Base-by-base conservation (phyloP, 1,284 basidiomycete species). In the Cystodermella granulosa region DNA sequence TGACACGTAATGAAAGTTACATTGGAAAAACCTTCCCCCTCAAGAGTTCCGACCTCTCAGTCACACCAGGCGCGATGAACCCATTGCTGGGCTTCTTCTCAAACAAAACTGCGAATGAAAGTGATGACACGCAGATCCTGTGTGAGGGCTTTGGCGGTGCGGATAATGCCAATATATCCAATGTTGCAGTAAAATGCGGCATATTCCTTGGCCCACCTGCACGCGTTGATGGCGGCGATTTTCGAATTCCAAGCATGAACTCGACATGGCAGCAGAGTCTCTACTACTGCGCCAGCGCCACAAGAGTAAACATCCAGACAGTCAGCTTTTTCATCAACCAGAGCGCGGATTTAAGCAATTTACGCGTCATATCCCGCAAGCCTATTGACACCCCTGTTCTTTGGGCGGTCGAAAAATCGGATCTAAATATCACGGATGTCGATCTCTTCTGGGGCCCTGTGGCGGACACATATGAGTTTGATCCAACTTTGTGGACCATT, bases 201-300 rank as follows among this genome's bases (percentile, higher is more conserved):
- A 17, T 55, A 26, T 50, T 55, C 37, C 31, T 55, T 4, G 50
- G 43, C 1, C 50, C 51, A 11, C 50, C 53, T 5, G 39, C 45
- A 21, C 47, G 55, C 5, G 35, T 46, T 2, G 55, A 54, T 16
- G 54, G 50, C 26, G 55, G 55, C 2, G 54, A 55, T 34, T 31
- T 42, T 1, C 35, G 39, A 17, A 5, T 47, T 1, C 45, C 43
- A 4, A 46, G 16, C 4, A 41, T 47, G 13, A 48, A 48, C 21
- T 54, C 52, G 20, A 55, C 45, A n/a, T 57, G 54, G 53, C 42
- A 21, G 17, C 54, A 57, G 21, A 48, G 42, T 13, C 4, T 57
- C 15, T 43, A 48, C 11, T 39, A 24, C 2, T 57, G 55, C 20
- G 45, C 54, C 3, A 50, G 54, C 21, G 47, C 42, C 13, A 55